A percentile compares a stretch with the other conserved stretches of the same genome.
Conservation (phyloP, 441 rosid genomes). For the Arabidopsis hybrid region DNA sequence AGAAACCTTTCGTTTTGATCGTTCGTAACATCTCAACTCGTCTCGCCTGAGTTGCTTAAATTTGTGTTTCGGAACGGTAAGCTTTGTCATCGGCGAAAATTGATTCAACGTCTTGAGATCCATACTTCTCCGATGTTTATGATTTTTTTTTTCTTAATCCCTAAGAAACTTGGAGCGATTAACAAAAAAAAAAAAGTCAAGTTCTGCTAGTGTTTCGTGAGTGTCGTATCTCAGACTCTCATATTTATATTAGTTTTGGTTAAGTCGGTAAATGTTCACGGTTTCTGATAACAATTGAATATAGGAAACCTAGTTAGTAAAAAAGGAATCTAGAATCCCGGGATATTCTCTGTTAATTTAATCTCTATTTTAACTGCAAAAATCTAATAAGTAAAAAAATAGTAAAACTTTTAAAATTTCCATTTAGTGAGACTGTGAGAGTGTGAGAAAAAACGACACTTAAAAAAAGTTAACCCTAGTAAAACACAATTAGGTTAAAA, state of each 20-base stretch:
- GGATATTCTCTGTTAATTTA: neutral
- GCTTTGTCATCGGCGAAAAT: neutral
- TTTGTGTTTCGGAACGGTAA: neutral
- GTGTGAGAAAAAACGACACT: neutral
- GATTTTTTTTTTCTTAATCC: neutral
- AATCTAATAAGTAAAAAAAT: neutral
- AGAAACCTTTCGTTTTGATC: neutral
- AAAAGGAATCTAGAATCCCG: slow-evolving; percentile 1
- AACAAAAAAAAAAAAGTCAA: neutral
- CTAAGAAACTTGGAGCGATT: neutral
- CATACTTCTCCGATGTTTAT: slow-evolving; percentile 11
- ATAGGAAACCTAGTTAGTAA: neutral
- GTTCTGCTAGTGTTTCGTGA: neutral
- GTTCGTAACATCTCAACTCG: neutral
- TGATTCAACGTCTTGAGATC: neutral
- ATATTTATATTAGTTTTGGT: neutral
- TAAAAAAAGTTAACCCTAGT: neutral
- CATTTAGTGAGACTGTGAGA: neutral
- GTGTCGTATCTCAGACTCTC: neutral
- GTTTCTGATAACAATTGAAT: neutral
- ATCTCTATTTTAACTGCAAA: neutral
- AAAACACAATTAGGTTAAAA: neutral
- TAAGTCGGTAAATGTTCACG: neutral
- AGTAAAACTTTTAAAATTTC: neutral
- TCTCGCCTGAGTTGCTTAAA: neutral